Conservation (phyloP, 2,329 filamentous ascomycete genomes). For the Fusarium veterinarium region DNA sequence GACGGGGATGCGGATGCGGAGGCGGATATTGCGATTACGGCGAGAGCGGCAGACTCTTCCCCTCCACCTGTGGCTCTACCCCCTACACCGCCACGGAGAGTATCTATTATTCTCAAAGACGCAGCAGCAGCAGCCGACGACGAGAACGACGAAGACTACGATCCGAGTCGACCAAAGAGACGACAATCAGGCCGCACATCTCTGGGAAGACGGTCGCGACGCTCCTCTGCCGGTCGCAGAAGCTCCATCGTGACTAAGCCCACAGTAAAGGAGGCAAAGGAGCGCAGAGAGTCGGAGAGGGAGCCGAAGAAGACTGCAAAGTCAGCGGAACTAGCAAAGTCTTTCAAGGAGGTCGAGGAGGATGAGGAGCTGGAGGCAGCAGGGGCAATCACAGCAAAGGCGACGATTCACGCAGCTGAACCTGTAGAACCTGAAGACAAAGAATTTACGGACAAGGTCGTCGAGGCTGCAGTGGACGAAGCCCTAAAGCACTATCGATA, state of each 20-base stretch:
- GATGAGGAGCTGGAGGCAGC: slow-evolving; percentile 10
- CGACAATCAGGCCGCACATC: slow-evolving; percentile 50
- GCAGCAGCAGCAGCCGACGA: slow-evolving; percentile 48
- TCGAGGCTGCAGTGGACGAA: slow-evolving; percentile 69
- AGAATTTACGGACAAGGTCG: slow-evolving; percentile 62
- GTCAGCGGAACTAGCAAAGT: slow-evolving; percentile 7
- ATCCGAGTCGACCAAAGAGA: slow-evolving; percentile 53
- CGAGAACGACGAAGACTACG: slow-evolving; percentile 59
- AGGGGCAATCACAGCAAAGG: slow-evolving; percentile 24
- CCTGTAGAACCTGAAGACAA: slow-evolving; percentile 50
- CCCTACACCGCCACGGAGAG: slow-evolving; percentile 45
- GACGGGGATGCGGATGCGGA: slow-evolving; percentile 27
- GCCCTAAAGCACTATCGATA: slow-evolving; percentile 68
- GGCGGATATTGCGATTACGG: slow-evolving; percentile 37
- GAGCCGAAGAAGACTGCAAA: slow-evolving; percentile 17
- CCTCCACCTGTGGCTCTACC: slow-evolving; percentile 38
- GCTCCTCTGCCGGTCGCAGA: slow-evolving; percentile 39
- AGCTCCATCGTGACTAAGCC: slow-evolving; percentile 41
- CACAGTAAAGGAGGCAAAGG: slow-evolving; percentile 29
- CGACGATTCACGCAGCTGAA: slow-evolving; percentile 33
- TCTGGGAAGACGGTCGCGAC: slow-evolving; percentile 45
- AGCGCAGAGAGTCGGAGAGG: slow-evolving; percentile 21
- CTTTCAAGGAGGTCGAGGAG: slow-evolving; percentile 24
- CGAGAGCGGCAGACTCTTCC: slow-evolving; percentile 36
- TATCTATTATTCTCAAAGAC: slow-evolving; percentile 41